Evolutionary conservation across 148 eudicot genomes (phyloP).

Genomic region (Vaccinium corymbosum): DNA sequence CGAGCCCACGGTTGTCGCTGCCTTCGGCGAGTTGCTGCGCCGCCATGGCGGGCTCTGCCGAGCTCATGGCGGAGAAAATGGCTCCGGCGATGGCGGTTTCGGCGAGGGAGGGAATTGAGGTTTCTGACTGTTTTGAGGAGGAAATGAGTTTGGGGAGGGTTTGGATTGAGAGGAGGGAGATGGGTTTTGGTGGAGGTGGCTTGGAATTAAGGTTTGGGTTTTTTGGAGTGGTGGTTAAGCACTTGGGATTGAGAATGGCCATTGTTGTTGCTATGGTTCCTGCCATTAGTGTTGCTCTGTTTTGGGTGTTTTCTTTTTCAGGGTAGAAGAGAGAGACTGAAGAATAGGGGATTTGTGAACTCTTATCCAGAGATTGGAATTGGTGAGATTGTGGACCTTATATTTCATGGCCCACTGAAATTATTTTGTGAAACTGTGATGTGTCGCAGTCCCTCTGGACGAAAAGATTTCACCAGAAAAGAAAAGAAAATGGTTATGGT

Average conservation of each 20-base stretch:
- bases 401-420: conserved; percentile 19
- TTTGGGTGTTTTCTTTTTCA: neutral
- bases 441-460: too few relatives aligned
- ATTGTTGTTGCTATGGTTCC: conserved; percentile 71
- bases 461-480: too few relatives aligned
- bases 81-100: conserved; percentile 65
- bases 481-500: too few relatives aligned
- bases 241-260: conserved; percentile 65
- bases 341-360: conserved; percentile 18
- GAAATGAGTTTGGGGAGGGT: conserved; percentile 46
- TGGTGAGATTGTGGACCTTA: conserved; percentile 50
- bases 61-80: conserved; percentile 54
- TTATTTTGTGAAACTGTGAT: too few relatives aligned
- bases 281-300: conserved; percentile 44
- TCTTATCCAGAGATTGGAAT: conserved; percentile 55
- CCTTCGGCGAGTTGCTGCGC: conserved; percentile 71
- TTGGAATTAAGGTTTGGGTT: conserved; percentile 13
- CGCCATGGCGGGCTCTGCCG: conserved; percentile 69
- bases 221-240: conserved; percentile 22
- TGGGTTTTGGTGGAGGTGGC: conserved; percentile 29
- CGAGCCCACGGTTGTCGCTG: conserved; percentile 81
- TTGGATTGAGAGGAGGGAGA: conserved; percentile 40
- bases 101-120: conserved; percentile 15
- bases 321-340: neutral
- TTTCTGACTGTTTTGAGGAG: conserved; percentile 14